These are phyloP conservation scores for Fonsecaea nubica DNA, from an alignment of 2,329 filamentous ascomycete genomes.

Conservation along the genomic window DNA sequence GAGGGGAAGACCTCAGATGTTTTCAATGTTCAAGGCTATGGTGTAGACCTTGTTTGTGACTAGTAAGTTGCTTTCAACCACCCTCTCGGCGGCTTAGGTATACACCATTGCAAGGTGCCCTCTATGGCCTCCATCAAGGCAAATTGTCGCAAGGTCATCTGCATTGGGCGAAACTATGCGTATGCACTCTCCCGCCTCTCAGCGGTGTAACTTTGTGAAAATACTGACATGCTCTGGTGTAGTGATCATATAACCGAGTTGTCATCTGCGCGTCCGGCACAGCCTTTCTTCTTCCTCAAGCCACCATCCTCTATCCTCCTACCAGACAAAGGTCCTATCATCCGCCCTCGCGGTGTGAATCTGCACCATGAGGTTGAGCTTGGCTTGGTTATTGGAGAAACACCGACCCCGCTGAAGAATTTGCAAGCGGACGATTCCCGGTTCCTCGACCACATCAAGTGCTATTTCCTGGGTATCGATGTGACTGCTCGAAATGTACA, in stretches of 20 bases:
- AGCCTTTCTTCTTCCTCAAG: slow-evolving; percentile 99
- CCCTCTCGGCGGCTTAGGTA: background rate
- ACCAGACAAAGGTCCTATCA: slow-evolving; percentile 72
- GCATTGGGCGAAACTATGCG: slow-evolving; percentile 97
- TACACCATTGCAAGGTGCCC: background rate
- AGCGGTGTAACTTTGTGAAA: slow-evolving; percentile 28
- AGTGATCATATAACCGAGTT: slow-evolving; percentile 95
- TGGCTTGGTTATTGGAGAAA: slow-evolving; percentile 72
- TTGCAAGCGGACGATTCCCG: slow-evolving; percentile 64
- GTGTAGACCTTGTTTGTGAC: background rate
- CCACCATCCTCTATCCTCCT: slow-evolving; percentile 84
- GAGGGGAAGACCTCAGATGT: background rate
- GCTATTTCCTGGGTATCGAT: slow-evolving; percentile 90
- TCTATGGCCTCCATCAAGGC: slow-evolving; percentile 54
- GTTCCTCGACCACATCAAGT: slow-evolving; percentile 82
- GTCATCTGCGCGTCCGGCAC: slow-evolving; percentile 83
- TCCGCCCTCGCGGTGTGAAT: slow-evolving; percentile 80
- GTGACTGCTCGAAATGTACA: slow-evolving; percentile 97
- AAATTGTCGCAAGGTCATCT: slow-evolving; percentile 77
- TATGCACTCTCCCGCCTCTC: slow-evolving; percentile 52
- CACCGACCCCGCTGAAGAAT: slow-evolving; percentile 76
- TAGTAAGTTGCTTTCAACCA: background rate
- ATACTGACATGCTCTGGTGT: slow-evolving; percentile 20
- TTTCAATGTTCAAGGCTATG: background rate
- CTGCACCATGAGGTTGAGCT: slow-evolving; percentile 97